A percentile compares a stretch with the other conserved stretches of the same genome.
Conservation (phyloP, 2,329 filamentous ascomycete genomes). For the Sordariomycetes sp. region DNA sequence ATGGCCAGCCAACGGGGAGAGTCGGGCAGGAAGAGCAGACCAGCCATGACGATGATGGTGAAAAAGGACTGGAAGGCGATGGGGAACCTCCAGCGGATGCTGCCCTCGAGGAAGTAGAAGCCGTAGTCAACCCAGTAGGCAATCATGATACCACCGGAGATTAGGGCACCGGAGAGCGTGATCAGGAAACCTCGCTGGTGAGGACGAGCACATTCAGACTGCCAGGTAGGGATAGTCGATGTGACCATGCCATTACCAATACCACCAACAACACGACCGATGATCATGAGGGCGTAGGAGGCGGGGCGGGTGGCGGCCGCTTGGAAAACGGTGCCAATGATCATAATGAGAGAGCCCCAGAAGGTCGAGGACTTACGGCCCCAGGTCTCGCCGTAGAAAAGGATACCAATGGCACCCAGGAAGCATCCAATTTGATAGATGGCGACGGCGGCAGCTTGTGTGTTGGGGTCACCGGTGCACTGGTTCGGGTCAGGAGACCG, state of each 20-base stretch:
- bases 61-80: slow-evolving; percentile 20
- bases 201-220: slow-evolving; percentile 17
- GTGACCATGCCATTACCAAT: slow-evolving; percentile 18
- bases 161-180: slow-evolving; percentile 15
- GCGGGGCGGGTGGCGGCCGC: slow-evolving; percentile 11
- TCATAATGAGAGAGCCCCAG: slow-evolving; percentile 20
- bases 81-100: slow-evolving; percentile 21
- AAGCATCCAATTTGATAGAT: slow-evolving; percentile 19
- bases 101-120: slow-evolving; percentile 18
- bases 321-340: slow-evolving; percentile 17
- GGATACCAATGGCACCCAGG: slow-evolving; percentile 16
- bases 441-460: slow-evolving; percentile 16
- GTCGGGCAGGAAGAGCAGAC: slow-evolving; percentile 40
- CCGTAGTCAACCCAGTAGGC: slow-evolving; percentile 22
- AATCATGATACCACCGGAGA: slow-evolving; percentile 18
- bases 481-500: slow-evolving; percentile 10
- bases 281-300: slow-evolving; percentile 14
- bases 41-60: slow-evolving; percentile 37
- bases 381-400: slow-evolving; percentile 18
- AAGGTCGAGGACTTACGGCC: slow-evolving; percentile 20
- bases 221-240: slow-evolving; percentile 18
- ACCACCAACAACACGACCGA: slow-evolving; percentile 15
- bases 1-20: slow-evolving; percentile 38
- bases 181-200: slow-evolving; percentile 17
- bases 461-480: slow-evolving; percentile 16